A percentile compares a stretch with the other conserved stretches of the same genome.
Evolutionary conservation across 345 rosid genomes (phyloP).

Genomic region (Dovyalis caffra): DNA sequence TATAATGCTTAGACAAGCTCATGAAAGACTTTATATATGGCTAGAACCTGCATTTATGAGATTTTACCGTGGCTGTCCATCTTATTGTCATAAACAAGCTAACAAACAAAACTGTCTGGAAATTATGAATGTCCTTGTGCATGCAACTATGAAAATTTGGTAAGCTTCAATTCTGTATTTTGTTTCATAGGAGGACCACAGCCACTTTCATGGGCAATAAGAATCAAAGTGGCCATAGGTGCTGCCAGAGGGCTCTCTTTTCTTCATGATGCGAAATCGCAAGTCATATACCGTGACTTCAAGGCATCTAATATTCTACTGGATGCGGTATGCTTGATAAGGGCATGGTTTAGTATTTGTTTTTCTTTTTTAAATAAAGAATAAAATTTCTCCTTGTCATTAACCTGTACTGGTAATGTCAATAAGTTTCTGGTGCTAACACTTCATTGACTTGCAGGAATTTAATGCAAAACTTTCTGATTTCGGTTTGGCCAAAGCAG

Average conservation of each 20-base stretch:
- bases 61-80: background rate
- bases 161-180: conserved; percentile 14
- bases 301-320: conserved; percentile 89
- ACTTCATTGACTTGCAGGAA: conserved; percentile 49
- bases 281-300: conserved; percentile 89
- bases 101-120: background rate
- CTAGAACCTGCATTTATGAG: background rate
- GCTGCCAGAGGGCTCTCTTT: conserved; percentile 93
- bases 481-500: conserved; percentile 97
- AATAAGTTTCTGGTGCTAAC: conserved; percentile 8
- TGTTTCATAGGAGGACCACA: conserved; percentile 66
- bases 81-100: background rate
- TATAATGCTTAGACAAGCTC: background rate
- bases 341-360: background rate
- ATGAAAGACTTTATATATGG: background rate
- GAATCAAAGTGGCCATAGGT: conserved; percentile 81
- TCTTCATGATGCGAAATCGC: conserved; percentile 86
- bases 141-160: background rate
- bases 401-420: background rate
- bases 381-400: background rate
- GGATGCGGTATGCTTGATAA: conserved; percentile 55
- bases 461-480: conserved; percentile 89
- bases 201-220: conserved; percentile 79
- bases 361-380: background rate
- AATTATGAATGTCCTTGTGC: conserved; percentile 2